Evolutionary conservation across 192 early-diverging fungal species (phyloP).

Genomic region (Kickxella alabastrina): DNA sequence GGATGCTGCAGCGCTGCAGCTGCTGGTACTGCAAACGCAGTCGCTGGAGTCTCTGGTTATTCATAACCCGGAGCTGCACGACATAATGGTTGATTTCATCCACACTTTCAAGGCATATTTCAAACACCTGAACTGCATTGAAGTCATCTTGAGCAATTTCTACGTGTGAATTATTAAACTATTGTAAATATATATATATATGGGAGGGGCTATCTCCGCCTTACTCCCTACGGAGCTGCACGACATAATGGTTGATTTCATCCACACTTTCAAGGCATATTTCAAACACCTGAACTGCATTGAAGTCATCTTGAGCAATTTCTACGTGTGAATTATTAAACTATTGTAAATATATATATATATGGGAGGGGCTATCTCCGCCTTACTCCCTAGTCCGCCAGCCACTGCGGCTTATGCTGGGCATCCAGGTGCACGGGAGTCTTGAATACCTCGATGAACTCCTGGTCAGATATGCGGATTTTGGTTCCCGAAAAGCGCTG

Average conservation of each 20-base stretch:
- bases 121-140: background rate
- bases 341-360: too few relatives aligned
- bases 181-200: too few relatives aligned
- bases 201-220: too few relatives aligned
- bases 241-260: background rate
- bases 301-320: background rate
- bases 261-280: background rate
- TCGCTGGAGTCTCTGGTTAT: background rate
- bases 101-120: background rate
- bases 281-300: background rate
- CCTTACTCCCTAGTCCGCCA: constrained; percentile 5
- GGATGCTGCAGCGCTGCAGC: background rate
- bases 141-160: background rate
- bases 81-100: background rate
- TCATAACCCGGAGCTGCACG: background rate
- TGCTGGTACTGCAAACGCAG: background rate
- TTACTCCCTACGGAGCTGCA: too few relatives aligned
- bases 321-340: too few relatives aligned
- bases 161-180: too few relatives aligned
- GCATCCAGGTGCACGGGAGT: constrained; percentile 19
- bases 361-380: background rate
- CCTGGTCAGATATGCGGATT: constrained; percentile 86
- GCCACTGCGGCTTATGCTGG: constrained; percentile 27
- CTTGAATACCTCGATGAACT: constrained; percentile 63
- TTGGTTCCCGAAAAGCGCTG: constrained; percentile 87